Evolutionary conservation across 2,329 filamentous ascomycete genomes (phyloP).

Genomic region (Aspergillus uvarum): DNA sequence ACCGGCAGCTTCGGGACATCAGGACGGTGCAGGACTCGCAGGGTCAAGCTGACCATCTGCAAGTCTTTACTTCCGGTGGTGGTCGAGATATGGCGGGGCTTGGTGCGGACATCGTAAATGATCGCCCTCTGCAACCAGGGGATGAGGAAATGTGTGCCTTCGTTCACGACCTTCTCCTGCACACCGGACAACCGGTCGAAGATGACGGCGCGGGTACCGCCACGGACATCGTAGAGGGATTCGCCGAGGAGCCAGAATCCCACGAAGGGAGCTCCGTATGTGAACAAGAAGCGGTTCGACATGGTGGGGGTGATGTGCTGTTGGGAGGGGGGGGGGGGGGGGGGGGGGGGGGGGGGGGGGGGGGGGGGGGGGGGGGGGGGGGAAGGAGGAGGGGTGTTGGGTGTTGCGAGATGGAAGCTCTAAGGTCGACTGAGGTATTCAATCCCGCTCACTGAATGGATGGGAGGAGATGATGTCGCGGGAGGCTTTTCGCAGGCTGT

Average conservation of each 20-base stretch:
- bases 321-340: conserved; percentile 6
- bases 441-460: conserved; percentile 15
- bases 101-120: conserved; percentile 95
- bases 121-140: conserved; percentile 95
- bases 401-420: neutral
- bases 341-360: neutral
- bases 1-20: conserved; percentile 90
- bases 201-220: conserved; percentile 92
- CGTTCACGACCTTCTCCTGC: conserved; percentile 86
- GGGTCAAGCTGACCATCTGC: conserved; percentile 98
- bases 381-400: neutral
- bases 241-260: conserved; percentile 68
- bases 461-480: conserved; percentile 39
- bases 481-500: conserved; percentile 32
- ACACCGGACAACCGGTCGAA: conserved; percentile 93
- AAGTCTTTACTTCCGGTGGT: conserved; percentile 98
- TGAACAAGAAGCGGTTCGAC: conserved; percentile 36
- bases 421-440: neutral
- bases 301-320: conserved; percentile 37
- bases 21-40: conserved; percentile 90
- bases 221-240: conserved; percentile 95
- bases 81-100: conserved; percentile 94
- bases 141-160: conserved; percentile 94
- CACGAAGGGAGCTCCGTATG: conserved; percentile 42
- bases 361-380: conserved; percentile 9